phyloP scores from a whole-genome alignment of 2,329 filamentous ascomycete genomes.

The Hypomyces rosellus region DNA sequence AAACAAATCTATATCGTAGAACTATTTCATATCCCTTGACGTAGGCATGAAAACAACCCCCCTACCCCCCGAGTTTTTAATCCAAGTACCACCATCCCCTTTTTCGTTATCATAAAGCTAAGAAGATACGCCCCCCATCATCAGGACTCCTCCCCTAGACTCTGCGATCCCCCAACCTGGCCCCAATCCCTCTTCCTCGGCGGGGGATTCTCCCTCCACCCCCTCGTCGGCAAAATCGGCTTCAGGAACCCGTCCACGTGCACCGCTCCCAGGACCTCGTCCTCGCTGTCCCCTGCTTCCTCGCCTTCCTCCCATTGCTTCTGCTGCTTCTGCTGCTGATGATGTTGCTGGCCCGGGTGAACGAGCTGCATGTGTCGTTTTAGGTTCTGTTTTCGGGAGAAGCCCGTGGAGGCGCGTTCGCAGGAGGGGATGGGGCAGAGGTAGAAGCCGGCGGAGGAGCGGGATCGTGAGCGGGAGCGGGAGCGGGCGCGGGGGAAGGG shows the following conservation, averaged over 20 bases:
- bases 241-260: constrained; percentile 63
- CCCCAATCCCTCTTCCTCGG: constrained; percentile 4
- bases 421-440: constrained; percentile 34
- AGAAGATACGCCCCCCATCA: constrained; percentile 1
- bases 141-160: constrained; percentile 13
- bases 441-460: constrained; percentile 27
- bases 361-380: constrained; percentile 32
- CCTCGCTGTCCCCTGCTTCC: constrained; percentile 36
- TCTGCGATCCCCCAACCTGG: constrained; percentile 1
- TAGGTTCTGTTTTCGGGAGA: constrained; percentile 30
- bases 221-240: constrained; percentile 43
- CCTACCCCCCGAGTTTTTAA: no score
- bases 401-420: constrained; percentile 30
- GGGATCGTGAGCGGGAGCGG: constrained; percentile 23
- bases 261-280: constrained; percentile 55
- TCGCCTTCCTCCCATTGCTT: no score
- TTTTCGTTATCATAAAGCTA: constrained; percentile 3
- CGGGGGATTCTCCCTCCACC: constrained; percentile 34
- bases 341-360: constrained; percentile 26
- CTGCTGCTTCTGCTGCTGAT: no score
- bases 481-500: constrained; percentile 22
- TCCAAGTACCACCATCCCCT: neutral
- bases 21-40: no score
- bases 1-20: no score
- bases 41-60: no score